Percentiles rank a stretch among this genome's conserved stretches.
These are phyloP conservation scores for Lecanicillium sp. DNA, from an alignment of 2,329 filamentous ascomycete genomes.

Conservation along the genomic window DNA sequence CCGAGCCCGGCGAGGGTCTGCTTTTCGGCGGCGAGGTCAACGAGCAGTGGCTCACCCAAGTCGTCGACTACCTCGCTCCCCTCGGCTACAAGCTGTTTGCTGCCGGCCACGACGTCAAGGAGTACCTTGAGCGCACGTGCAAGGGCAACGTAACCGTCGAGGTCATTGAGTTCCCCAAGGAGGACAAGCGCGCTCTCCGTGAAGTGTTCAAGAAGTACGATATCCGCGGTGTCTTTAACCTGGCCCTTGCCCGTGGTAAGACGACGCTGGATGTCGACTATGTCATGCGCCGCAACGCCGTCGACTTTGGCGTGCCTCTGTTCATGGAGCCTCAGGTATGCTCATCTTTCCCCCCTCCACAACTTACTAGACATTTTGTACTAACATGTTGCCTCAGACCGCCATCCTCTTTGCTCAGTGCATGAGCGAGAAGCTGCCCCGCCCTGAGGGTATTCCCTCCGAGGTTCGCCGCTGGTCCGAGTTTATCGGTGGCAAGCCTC, in stretches of 20 bases:
- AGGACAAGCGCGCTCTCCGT: slow-evolving; percentile 88
- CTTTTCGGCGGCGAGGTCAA: slow-evolving; percentile 81
- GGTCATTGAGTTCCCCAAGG: slow-evolving; percentile 92
- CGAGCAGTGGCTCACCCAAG: slow-evolving; percentile 62
- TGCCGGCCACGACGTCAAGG: slow-evolving; percentile 72
- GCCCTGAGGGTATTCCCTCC: slow-evolving; percentile 75
- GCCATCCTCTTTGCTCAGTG: slow-evolving; percentile 93
- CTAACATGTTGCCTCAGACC: slow-evolving; percentile 54
- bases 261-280: slow-evolving; percentile 89
- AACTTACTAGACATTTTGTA: slow-evolving; percentile 6
- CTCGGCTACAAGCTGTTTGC: slow-evolving; percentile 94
- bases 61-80: slow-evolving; percentile 80
- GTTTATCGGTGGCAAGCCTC: slow-evolving; percentile 80
- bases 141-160: slow-evolving; percentile 66
- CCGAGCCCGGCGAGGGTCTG: slow-evolving; percentile 88
- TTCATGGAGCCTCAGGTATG: slow-evolving; percentile 98
- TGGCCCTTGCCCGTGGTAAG: slow-evolving; percentile 76
- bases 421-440: slow-evolving; percentile 93
- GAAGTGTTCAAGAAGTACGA: slow-evolving; percentile 97
- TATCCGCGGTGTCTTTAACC: slow-evolving; percentile 91
- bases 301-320: slow-evolving; percentile 94
- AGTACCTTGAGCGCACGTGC: slow-evolving; percentile 64
- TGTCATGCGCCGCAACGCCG: slow-evolving; percentile 95
- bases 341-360: slow-evolving; percentile 11
- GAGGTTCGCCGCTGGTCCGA: slow-evolving; percentile 95